Base-by-base conservation (phyloP, 129 eudicot genomes). In the Logfia minima region DNA sequence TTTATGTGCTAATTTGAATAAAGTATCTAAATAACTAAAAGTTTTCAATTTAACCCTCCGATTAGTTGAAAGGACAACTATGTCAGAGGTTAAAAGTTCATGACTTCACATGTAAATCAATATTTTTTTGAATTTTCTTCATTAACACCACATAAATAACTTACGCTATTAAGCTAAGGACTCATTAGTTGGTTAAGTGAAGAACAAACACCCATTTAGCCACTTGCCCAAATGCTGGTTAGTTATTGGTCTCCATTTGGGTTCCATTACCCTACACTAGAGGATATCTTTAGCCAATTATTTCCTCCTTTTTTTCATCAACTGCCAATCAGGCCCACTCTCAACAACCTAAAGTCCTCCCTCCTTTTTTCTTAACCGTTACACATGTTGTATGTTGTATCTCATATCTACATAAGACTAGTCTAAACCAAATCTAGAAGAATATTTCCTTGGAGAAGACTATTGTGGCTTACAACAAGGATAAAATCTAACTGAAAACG, bases 291-390 rank as follows among this genome's bases (percentile, higher is more conserved):
- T 52, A 29, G 65, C 29, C 76, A 53, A 7, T 26, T 72, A 43
- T 31, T 67, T 19, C 71, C 6, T n/a, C 71, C 6, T 4, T 18
- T 34, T 23, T 22, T 66, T 34, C 24, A 69, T 37, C 73, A 69
- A 69, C 59, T 39, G 35, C 73, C 58, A 43, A 4, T 69, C 18
- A 22, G 34, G 73, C 59, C 73, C 73, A 69, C 73, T 13, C 32
- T 41, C 58, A 41, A 41, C 41, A 24, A 19, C 32, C 21, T 59
- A 59, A 19, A 19, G 65, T 59, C 65, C 29, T 8, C 4, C 51
- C 51, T 43, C 51, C 51, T 26, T 59, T 59, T 21, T 18, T 59
- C 65, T n/a, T 59, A 64, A 64, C 69, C 41, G 41, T 29, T 32
- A 29, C 29, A 21, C 73, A 22, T 22, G 68, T 22, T 63, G 7